Percentiles rank a stretch among this genome's conserved stretches.
Evolutionary conservation across 768 basidiomycete species (phyloP).

Genomic region (Boletus pseudo-olivaceus): DNA sequence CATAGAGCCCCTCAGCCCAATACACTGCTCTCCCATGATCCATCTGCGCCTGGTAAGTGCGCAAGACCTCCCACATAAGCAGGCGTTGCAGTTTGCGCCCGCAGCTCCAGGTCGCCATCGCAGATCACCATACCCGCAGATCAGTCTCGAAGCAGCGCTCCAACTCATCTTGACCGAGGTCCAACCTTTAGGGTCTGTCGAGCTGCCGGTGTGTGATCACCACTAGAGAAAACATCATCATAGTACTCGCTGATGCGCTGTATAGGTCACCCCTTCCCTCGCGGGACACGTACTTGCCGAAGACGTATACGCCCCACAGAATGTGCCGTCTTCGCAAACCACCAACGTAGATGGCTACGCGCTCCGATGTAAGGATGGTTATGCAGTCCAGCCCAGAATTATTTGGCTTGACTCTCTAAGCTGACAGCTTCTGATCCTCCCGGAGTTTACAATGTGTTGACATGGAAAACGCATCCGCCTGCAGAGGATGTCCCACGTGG

Average conservation of each 20-base stretch:
- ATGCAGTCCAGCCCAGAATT: neutral
- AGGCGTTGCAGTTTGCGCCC: neutral
- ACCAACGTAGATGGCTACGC: constrained; percentile 93
- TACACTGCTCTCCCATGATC: constrained; percentile 64
- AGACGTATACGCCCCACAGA: constrained; percentile 60
- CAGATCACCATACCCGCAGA: constrained; percentile 71
- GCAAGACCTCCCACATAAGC: neutral
- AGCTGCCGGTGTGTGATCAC: constrained; percentile 39
- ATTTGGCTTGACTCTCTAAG: neutral
- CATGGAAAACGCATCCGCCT: constrained; percentile 41
- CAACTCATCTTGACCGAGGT: constrained; percentile 49
- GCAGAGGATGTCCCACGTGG: constrained; percentile 40
- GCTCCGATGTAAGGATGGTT: constrained; percentile 52
- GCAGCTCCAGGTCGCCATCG: constrained; percentile 70
- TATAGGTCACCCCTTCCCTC: constrained; percentile 57
- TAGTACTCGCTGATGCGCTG: neutral
- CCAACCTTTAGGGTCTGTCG: constrained; percentile 37
- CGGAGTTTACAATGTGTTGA: constrained; percentile 66
- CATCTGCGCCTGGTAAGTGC: constrained; percentile 57
- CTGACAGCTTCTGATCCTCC: constrained; percentile 57
- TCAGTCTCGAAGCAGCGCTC: constrained; percentile 66
- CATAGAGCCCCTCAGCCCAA: constrained; percentile 52
- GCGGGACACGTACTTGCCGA: constrained; percentile 72
- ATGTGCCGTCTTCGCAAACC: constrained; percentile 62
- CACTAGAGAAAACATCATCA: neutral